These are phyloP conservation scores for Rhodotorula sp. DNA, from an alignment of 1,284 basidiomycete species.

Conservation along the genomic window DNA sequence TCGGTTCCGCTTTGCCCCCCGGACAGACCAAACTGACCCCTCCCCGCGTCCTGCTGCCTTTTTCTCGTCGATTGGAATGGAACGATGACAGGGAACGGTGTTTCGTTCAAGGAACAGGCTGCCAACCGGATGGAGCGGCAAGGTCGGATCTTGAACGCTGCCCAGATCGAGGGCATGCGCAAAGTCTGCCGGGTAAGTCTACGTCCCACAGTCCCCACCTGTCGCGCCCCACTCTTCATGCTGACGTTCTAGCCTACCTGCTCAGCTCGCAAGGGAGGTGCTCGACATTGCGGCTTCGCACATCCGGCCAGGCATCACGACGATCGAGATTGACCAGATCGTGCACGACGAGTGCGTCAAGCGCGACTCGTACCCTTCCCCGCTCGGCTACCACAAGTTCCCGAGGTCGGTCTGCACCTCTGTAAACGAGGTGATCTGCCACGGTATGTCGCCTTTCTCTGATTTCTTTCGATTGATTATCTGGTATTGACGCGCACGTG, in stretches of 20 bases:
- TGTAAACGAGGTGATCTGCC: conserved; percentile 95
- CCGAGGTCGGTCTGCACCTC: conserved; percentile 94
- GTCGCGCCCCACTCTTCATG: not conserved
- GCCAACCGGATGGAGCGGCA: conserved; percentile 10
- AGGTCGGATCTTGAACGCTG: conserved; percentile 58
- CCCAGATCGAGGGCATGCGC: conserved; percentile 77
- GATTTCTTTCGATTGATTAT: conserved; percentile 3
- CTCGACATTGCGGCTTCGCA: conserved; percentile 83
- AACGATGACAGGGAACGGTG: conserved; percentile 18
- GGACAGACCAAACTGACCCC: conserved; percentile 4
- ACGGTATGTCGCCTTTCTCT: conserved; percentile 51
- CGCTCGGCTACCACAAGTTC: conserved; percentile 86
- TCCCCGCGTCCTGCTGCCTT: not conserved
- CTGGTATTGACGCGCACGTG: not conserved
- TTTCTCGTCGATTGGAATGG: not conserved
- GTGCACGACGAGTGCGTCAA: conserved; percentile 93
- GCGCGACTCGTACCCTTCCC: conserved; percentile 88
- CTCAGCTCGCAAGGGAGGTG: conserved; percentile 81
- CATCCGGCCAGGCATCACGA: conserved; percentile 85
- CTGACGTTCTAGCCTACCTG: not conserved
- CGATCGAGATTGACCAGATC: conserved; percentile 89
- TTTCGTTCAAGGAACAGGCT: conserved; percentile 19
- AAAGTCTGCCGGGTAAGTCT: conserved; percentile 66
- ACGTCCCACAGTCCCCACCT: conserved; percentile 13
- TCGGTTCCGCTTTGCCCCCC: not conserved